Evolutionary conservation across 345 rosid species (phyloP).

Genomic region (Raphanus raphanistrum): DNA sequence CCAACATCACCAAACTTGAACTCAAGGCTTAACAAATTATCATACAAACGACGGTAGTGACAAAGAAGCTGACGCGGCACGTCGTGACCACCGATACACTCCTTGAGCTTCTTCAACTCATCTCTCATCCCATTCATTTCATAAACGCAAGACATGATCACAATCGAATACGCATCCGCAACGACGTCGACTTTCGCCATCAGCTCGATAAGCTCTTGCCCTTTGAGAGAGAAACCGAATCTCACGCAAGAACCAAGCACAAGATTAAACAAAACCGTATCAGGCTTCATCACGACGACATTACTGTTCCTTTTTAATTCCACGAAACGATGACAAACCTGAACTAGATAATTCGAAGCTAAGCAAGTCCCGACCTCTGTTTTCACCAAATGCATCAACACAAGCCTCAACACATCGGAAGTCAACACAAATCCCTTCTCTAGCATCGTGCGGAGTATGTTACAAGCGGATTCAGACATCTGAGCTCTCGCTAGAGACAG

Average conservation of each 20-base stretch:
- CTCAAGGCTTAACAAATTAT: conserved; percentile 66
- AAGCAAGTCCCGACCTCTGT: conserved; percentile 63
- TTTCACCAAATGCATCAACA: conserved; percentile 77
- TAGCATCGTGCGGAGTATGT: conserved; percentile 58
- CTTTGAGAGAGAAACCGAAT: conserved; percentile 64
- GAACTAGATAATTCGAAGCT: conserved; percentile 68
- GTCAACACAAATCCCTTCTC: conserved; percentile 44
- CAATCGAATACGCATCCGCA: conserved; percentile 76
- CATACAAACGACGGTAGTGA: conserved; percentile 60
- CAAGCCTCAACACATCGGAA: conserved; percentile 41
- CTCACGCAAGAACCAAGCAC: conserved; percentile 75
- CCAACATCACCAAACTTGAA: conserved; percentile 72
- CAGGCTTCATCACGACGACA: conserved; percentile 47
- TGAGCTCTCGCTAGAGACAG: conserved; percentile 74
- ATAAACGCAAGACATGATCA: conserved; percentile 55
- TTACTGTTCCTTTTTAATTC: conserved; percentile 15
- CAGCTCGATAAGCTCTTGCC: conserved; percentile 66
- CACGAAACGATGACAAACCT: conserved; percentile 51
- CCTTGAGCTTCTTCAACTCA: conserved; percentile 72
- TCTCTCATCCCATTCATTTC: conserved; percentile 76
- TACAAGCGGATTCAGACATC: conserved; percentile 57
- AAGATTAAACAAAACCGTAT: conserved; percentile 68
- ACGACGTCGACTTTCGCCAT: conserved; percentile 57
- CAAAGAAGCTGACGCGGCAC: conserved; percentile 42
- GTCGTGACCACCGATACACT: conserved; percentile 49